Evolutionary conservation across 1,139 yeast species (phyloP), one percentile per base, ranked within the genome.

Genomic region (Wickerhamiella pararugosa): DNA sequence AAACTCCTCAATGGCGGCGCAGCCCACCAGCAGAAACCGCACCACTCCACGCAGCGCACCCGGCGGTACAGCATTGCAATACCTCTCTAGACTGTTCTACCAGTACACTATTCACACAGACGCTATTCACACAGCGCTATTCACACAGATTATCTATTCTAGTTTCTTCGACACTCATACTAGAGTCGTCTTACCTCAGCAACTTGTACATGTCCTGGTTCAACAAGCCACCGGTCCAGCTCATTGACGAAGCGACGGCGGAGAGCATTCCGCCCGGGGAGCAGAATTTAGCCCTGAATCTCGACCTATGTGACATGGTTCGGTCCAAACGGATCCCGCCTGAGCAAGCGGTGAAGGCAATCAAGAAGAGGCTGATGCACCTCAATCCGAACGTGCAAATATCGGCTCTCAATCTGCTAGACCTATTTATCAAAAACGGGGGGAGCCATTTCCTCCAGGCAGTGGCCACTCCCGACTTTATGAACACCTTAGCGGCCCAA

Each of bases 211-310:
- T 45, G 47, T 43, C 46, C 10, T 45, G 47, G 47, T 43, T 41
- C 42, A 10, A 43, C 15, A 35, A 34, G 8, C 40, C 44, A 25
- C 44, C 42, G 29, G 64, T 82, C 36, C 93, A 81, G 49, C 69
- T 66, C 45, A 74, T 87, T 41, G 71, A 71, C 43, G 75, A 72
- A 50, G 94, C 96, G 9, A 86, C 97, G 0, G 79, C 90, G 30
- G 95, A 84, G 59, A 65, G 82, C 21, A 79, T 90, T 42, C 97
- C 97, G 2, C 77, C 81, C 55, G 98, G 97, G 2, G 95, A 86
- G 53, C 70, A 83, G 43, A 96, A 90, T 53, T 69, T 83, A 48
- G 74, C 79, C 5, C 67, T 74, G 41, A 87, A 92, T 7, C 67
- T 90, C 48, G 98, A 90, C 57, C 74, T 90, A 45, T 82, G 95